Base-by-base conservation (phyloP, 257 asterid genomes). In the Anisodus acutangulus region DNA sequence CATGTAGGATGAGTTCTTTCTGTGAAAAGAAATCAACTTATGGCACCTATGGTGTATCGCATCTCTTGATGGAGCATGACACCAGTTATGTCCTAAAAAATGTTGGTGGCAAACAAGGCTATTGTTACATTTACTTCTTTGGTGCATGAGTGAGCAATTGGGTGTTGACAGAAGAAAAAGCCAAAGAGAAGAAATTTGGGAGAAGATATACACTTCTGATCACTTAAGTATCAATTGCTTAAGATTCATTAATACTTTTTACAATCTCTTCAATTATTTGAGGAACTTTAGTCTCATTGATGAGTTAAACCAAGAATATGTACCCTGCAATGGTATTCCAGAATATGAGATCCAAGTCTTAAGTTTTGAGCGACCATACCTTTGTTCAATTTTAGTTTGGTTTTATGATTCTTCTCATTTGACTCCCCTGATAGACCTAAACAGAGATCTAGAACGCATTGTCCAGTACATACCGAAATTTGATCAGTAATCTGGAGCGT, bases 291-390 rank as follows among this genome's bases (percentile, higher is more conserved):
- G 80, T 22, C 63, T 51, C 81, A 19, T 26, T 76, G 63, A 49
- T 45, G 1, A 76, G 63, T 76, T 51, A 53, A 76, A 76, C 45
- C 45, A 76, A 22, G 60, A 74, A 74, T 22, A 47, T 19, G n/a
- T 72, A 45, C 59, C 62, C 63, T 22, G 45, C 37, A 72, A 47
- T 72, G 43, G 5, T 72, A 72, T 72, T 72, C 80, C 80, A 76
- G 63, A 70, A 76, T 76, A 13, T 76, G 63, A 51, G 81, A 76
- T 76, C 63, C 63, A 76, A 49, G 81, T 76, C 63, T 7, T 41
- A 41, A 39, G 35, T 41, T 43, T 70, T 51, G 45, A 26, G 26
- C 2, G 81, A 51, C 8, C 81, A 1, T 51, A 26, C 63, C 19
- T 22, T 76, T 26, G 62, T 69, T 69, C 62, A 57, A 63, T 26